Evolutionary conservation across 306 rosid genomes (phyloP).

Genomic region (Gleditsia sinensis): DNA sequence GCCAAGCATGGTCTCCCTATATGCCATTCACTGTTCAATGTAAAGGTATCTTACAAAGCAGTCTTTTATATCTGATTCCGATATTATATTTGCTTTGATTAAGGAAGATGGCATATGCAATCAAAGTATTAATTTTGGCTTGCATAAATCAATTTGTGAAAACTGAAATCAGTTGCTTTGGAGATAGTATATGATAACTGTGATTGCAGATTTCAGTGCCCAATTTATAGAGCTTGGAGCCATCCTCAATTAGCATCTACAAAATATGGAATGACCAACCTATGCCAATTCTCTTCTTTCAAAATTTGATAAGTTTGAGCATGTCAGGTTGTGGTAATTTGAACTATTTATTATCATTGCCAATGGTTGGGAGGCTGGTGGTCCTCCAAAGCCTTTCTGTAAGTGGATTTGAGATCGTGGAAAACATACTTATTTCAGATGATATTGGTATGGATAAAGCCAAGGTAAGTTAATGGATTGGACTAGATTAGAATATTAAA

Average conservation of each 20-base stretch:
- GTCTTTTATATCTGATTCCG: not conserved
- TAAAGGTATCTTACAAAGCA: not conserved
- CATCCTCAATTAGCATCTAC: constrained; percentile 8
- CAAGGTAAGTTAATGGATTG: not conserved
- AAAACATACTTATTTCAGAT: constrained; percentile 5
- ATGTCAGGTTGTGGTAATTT: constrained; percentile 7
- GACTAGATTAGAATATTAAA: too few species aligned
- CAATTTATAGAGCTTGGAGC: constrained; percentile 30
- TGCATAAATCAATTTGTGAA: not conserved
- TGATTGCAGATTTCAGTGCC: constrained; percentile 24
- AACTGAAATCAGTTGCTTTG: not conserved
- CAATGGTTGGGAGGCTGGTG: constrained; percentile 14
- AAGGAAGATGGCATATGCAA: not conserved
- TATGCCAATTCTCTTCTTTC: not conserved
- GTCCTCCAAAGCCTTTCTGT: constrained; percentile 24
- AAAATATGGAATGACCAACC: constrained; percentile 27
- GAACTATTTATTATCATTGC: constrained; percentile 19
- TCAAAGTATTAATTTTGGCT: too few species aligned
- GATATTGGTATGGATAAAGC: not conserved
- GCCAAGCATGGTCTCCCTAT: not conserved
- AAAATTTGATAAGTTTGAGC: constrained; percentile 5
- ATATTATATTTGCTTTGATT: too few species aligned
- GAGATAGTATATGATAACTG: not conserved
- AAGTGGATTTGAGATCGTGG: constrained; percentile 8
- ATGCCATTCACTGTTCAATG: constrained; percentile 7